Evolutionary conservation across 106 monocot genomes (phyloP), one percentile per base, ranked within the genome.

Genomic region (Alisma plantagoaquatica): DNA sequence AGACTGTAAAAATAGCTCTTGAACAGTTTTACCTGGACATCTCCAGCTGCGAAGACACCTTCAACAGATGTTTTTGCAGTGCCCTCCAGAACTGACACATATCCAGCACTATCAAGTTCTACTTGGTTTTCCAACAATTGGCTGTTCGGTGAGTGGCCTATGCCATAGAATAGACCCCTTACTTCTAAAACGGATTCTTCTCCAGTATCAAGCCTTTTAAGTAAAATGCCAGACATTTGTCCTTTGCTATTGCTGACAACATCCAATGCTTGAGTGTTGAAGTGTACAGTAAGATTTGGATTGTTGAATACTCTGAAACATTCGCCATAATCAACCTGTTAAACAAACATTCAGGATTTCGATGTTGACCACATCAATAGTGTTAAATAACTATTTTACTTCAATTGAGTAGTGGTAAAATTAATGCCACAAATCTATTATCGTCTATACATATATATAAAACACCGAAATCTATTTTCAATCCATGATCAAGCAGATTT

Each of bases 321-420:
- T 96, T 84, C 88, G 77, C 88, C 94, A 84, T 74, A 91, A 91
- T 73, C 72, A 91, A 84, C 90, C 94, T 88, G 94, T 96, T 96
- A 96, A 85, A 88, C 72, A 87, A 68, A 86, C 86, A 94, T 77
- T 68, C 69, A 83, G 80, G 77, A 62, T 77, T 69, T 85, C 67
- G 84, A 75, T 77, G 65, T 74, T 76, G 57, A 46, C 57, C 58
- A 56, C 72, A 73, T 56, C 23, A 75, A 70, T 42, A 64, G 21
- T 59, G 22, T 69, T 69, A 52, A 50, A 32, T 51, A 62, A 62
- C 35, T 14, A 38, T 6, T 14, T 14, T n/a, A n/a, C n/a, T n/a
- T n/a, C n/a, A n/a, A n/a, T n/a, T n/a, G n/a, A n/a, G n/a, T n/a
- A n/a, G n/a, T n/a, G n/a, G n/a, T n/a, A n/a, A n/a, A n/a, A n/a